phyloP scores from a whole-genome alignment of 2,329 filamentous ascomycete species.

The Fusarium pilosicola region DNA sequence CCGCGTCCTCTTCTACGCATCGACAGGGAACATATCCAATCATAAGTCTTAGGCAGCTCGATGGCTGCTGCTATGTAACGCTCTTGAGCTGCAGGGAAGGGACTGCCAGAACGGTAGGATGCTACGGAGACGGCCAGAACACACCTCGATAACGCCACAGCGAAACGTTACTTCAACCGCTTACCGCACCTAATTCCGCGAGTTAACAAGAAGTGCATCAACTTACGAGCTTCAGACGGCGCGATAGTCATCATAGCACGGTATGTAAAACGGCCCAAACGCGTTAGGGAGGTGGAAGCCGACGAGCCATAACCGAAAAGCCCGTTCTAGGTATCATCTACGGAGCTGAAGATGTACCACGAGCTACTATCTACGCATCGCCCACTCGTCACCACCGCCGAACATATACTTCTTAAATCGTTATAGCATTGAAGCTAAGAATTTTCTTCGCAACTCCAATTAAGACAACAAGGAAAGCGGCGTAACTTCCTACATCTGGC shows the following conservation, averaged over 20 bases:
- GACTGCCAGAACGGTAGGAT: not conserved
- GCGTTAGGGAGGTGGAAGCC: no score
- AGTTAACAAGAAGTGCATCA: not conserved
- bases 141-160: not conserved
- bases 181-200: not conserved
- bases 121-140: not conserved
- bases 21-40: not conserved
- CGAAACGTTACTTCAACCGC: not conserved
- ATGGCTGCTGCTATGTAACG: rapidly evolving
- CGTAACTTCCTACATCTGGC: no score
- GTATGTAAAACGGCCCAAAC: no score
- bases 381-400: rapidly evolving
- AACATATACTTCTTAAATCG: rapidly evolving
- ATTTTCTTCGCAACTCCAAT: rapidly evolving
- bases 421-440: rapidly evolving
- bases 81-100: rapidly evolving
- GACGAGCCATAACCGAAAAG: not conserved
- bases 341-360: not conserved
- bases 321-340: not conserved
- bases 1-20: not conserved
- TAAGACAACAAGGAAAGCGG: no score
- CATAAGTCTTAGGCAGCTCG: not conserved
- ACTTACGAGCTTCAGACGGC: not conserved
- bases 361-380: rapidly evolving
- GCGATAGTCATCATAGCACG: no score